Evolutionary conservation across 371 early-diverging fungal genomes (phyloP), one percentile per base, ranked within the genome.

Genomic region (Rhizopus delemar): DNA sequence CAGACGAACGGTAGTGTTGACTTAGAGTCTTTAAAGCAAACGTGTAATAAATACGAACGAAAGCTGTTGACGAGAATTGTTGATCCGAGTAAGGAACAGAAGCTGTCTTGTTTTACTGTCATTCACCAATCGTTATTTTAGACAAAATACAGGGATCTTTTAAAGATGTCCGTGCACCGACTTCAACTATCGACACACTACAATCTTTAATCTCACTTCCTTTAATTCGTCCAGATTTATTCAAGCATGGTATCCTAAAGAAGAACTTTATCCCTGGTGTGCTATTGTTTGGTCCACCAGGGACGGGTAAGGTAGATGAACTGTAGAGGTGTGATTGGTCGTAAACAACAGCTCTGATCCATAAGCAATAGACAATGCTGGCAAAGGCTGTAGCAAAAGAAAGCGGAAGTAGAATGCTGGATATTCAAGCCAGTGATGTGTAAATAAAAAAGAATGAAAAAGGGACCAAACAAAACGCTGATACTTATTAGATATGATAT

Each of bases 311-410:
- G 70, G 72, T 74, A 51, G 56, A 15, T 22, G 33, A 15, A 36
- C 29, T 43, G 46, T 33, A 7, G 39, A 39, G 9, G 12, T 51
- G 2, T 51, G 1, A 46, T 38, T 46, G 22, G 41, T 8, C 29
- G 22, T n/a, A 41, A 8, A 22, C 16, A 36, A 28, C 2, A 5
- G 5, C 53, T 48, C 31, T 41, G 53, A 43, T 28, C 63, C 0
- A 22, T 22, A 22, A 22, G 22, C 22, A 22, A 22, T 22, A 99
- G 83, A 98, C 99, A 11, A 82, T 96, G 82, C 77, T 98, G 50
- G 99, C 97, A 32, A 94, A 93, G 67, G 99, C 99, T 5, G 93
- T 98, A 15, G 98, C 97, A 16, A 95, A 93, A 65, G 93, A 94
- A 64, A 91, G 93, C 60, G 97, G 96, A 12, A 95, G 97, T 38